Evolutionary conservation across 805 yeast species (phyloP).

Genomic region (Clavispora phyllophila): DNA sequence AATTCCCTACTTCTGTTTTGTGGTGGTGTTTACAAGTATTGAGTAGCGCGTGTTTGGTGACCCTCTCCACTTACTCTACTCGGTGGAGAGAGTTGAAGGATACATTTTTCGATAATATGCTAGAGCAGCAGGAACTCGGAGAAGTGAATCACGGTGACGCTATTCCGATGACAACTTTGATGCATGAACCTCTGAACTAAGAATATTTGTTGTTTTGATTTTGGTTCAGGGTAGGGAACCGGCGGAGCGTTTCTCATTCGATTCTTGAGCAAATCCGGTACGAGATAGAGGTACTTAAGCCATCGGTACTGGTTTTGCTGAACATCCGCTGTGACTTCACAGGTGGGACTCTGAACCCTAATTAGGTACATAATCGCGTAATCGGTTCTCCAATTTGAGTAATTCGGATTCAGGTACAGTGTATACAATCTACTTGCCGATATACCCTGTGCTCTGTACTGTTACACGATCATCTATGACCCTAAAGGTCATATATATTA

Average conservation of each 20-base stretch:
- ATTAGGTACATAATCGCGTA: too few relatives aligned
- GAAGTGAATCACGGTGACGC: conserved; percentile 15
- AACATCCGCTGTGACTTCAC: not conserved
- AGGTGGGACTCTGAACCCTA: too few relatives aligned
- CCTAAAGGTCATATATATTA: not conserved
- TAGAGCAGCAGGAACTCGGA: conserved; percentile 53
- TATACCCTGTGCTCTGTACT: too few relatives aligned
- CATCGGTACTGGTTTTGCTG: too few relatives aligned
- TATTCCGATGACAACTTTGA: conserved; percentile 19
- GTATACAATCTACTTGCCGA: too few relatives aligned
- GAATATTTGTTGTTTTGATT: not conserved
- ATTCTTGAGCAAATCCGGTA: too few relatives aligned
- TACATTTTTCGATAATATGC: conserved; percentile 82
- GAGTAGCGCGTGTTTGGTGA: conserved; percentile 64
- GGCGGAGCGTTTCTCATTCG: too few relatives aligned
- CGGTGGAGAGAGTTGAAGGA: conserved; percentile 89
- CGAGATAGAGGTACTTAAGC: too few relatives aligned
- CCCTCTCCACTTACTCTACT: conserved; percentile 83
- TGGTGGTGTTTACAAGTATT: conserved; percentile 84
- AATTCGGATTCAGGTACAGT: too few relatives aligned
- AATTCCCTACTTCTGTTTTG: conserved; percentile 62
- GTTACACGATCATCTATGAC: too few relatives aligned
- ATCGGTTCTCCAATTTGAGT: too few relatives aligned
- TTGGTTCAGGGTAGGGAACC: not conserved
- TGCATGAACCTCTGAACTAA: not conserved